Conservation (phyloP, 495 filamentous ascomycete species). For the Durotheca rogersii region DNA sequence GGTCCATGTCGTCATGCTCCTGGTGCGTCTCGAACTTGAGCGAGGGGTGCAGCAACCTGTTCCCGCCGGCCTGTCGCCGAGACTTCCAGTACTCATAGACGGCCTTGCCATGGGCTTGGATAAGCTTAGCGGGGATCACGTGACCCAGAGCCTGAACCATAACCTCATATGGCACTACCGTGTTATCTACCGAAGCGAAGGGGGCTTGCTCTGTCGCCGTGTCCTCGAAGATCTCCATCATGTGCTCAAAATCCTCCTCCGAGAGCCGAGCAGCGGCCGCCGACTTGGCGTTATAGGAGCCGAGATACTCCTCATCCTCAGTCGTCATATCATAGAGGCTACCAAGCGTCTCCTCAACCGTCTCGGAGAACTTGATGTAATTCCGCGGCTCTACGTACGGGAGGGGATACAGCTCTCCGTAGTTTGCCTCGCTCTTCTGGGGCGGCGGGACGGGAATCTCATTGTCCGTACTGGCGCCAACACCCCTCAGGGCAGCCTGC, state of each 20-base stretch:
- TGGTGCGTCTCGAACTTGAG: constrained; percentile 92
- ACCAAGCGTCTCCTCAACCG: constrained; percentile 89
- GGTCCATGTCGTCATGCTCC: constrained; percentile 93
- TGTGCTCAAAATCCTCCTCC: constrained; percentile 86
- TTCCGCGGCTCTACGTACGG: constrained; percentile 79
- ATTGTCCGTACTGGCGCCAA: constrained; percentile 64
- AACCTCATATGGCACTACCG: constrained; percentile 74
- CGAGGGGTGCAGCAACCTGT: constrained; percentile 66
- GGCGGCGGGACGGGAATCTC: constrained; percentile 86
- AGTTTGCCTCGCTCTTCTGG: constrained; percentile 74
- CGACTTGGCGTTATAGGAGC: constrained; percentile 76
- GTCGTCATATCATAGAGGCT: constrained; percentile 89
- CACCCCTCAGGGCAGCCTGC: constrained; percentile 83
- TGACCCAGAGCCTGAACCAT: constrained; percentile 73
- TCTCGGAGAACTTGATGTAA: constrained; percentile 97
- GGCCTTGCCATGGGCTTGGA: constrained; percentile 74
- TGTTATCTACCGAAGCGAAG: constrained; percentile 83
- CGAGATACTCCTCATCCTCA: constrained; percentile 84
- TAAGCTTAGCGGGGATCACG: constrained; percentile 47
- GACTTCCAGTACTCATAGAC: constrained; percentile 92
- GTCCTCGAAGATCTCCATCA: constrained; percentile 94
- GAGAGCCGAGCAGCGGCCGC: constrained; percentile 64
- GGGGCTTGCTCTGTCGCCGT: constrained; percentile 78
- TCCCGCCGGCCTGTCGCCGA: constrained; percentile 62
- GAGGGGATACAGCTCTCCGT: constrained; percentile 83